phyloP scores from a whole-genome alignment of 2,329 filamentous ascomycete genomes.

The Cercospora citrullina region DNA sequence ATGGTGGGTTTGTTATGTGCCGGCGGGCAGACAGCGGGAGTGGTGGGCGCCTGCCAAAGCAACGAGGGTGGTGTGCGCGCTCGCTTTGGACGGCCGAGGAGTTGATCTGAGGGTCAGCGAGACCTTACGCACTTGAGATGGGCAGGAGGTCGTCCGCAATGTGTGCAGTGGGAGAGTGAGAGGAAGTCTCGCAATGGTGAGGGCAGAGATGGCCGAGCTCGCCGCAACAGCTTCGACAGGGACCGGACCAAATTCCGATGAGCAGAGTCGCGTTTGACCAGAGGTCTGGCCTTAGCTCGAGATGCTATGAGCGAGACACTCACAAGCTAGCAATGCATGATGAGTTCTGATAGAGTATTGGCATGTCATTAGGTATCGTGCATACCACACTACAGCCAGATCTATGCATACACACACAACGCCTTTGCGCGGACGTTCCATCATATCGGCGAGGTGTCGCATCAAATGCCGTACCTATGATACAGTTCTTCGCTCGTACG shows the following conservation, averaged over 20 bases:
- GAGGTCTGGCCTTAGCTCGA: not conserved
- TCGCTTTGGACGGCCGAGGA: not conserved
- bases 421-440: not conserved
- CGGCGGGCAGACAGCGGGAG: not conserved
- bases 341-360: not conserved
- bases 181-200: not conserved
- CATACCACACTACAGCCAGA: not conserved
- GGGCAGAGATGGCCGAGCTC: conserved; percentile 13
- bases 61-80: not conserved
- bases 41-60: not conserved
- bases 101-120: not conserved
- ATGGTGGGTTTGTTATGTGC: conserved; percentile 11
- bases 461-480: conserved; percentile 5
- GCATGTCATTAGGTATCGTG: not conserved
- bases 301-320: not conserved
- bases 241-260: not conserved
- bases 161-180: not conserved
- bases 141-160: not conserved
- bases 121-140: not conserved
- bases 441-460: not conserved
- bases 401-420: conserved; percentile 1
- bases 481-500: not conserved
- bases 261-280: not conserved
- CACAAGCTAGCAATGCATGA: not conserved
- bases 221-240: conserved; percentile 6